Base-by-base conservation (phyloP, 495 filamentous ascomycete species). In the Hypomontagnella monticulosa region DNA sequence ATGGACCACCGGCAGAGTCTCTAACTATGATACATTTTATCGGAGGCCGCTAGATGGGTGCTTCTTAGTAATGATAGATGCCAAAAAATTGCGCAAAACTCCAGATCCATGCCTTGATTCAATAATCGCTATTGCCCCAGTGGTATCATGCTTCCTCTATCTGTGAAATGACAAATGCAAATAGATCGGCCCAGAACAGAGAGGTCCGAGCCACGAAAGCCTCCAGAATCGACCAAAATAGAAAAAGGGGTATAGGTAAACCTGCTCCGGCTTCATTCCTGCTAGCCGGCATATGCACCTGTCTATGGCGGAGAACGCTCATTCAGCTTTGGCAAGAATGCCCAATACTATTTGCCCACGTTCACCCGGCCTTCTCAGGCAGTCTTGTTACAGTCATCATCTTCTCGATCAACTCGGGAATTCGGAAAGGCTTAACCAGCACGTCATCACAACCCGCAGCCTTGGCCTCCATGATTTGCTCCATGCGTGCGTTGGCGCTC, bases 401-500 rank as follows among this genome's bases (percentile, higher is more conserved):
- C 73, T 73, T 77, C 59, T 80, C 78, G 42, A 79, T 44, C 66
- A 81, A 59, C 68, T 81, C 79, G 27, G 72, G 77, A 71, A 80
- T 79, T n/a, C 77, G 70, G 40, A 78, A 81, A 8, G 79, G 79
- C 70, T 81, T 81, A 3, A 79, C 76, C 5, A 81, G 63, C 16
- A 81, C 78, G 18, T 81, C 79, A 41, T 81, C 78, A 48, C 79
- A 81, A 9, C 81, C 83, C 6, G 79, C 81, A 23, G 76, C 74
- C 68, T 79, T 84, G 8, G 83, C 85, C 55, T 75, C 74, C 38
- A 76, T 70, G 30, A 85, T 80, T 75, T 94, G 90, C 72, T 90
- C 86, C n/a, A 78, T 81, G 61, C 90, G 79, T 15, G 89, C 90
- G 75, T 94, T 93, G 4, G 91, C 91, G 27, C 90, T 93, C 20